These are phyloP conservation scores for Pseudogymnoascus destructans DNA, from an alignment of 2,329 filamentous ascomycete genomes.

Conservation along the genomic window DNA sequence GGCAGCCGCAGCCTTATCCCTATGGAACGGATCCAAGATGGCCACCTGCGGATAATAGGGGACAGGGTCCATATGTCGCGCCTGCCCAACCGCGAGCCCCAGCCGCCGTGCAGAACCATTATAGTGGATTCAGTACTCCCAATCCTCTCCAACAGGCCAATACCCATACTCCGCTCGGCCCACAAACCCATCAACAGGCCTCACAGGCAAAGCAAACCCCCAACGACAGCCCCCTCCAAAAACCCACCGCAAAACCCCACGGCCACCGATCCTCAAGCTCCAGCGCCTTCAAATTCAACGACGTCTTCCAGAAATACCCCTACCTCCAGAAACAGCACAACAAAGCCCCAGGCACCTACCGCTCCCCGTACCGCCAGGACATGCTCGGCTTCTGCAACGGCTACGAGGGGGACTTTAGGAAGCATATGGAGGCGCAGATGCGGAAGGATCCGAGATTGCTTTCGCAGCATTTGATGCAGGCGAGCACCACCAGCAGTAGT, in stretches of 20 bases:
- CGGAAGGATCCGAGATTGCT: constrained; percentile 11
- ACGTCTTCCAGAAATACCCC: constrained; percentile 21
- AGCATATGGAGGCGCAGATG: constrained; percentile 15
- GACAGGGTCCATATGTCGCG: neutral
- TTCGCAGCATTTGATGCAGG: neutral
- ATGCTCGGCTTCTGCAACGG: constrained; percentile 47
- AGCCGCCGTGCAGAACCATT: neutral
- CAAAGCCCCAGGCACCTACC: constrained; percentile 42
- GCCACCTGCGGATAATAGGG: neutral
- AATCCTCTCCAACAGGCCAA: neutral
- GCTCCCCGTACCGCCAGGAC: constrained; percentile 42
- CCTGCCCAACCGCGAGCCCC: neutral
- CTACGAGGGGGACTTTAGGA: constrained; percentile 35
- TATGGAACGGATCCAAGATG: constrained; percentile 25
- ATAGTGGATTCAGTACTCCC: neutral
- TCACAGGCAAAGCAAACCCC: neutral
- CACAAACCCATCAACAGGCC: neutral
- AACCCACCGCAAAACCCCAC: neutral
- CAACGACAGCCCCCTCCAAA: neutral
- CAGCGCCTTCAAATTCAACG: neutral
- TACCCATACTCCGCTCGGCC: neutral
- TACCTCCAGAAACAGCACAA: constrained; percentile 50
- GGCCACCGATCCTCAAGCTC: neutral
- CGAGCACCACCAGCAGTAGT: neutral
- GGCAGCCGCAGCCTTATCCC: constrained; percentile 16